Conservation (phyloP, 306 rosid genomes). For the Malus fusca region DNA sequence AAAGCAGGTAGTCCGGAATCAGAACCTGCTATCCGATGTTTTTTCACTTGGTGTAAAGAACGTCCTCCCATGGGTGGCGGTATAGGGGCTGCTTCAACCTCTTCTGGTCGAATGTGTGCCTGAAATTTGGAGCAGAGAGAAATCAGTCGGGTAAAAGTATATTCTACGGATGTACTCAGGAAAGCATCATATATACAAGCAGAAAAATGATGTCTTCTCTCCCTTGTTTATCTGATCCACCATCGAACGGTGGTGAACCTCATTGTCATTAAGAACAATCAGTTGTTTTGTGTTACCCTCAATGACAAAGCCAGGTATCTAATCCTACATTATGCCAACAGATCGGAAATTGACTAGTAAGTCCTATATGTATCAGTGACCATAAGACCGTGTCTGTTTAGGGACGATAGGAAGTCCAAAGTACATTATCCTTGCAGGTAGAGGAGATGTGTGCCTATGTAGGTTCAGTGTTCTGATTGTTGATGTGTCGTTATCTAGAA, state of each 20-base stretch:
- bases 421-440: conserved; percentile 13
- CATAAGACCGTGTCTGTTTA: conserved; percentile 3
- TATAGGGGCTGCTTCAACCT: conserved; percentile 96
- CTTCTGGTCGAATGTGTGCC: conserved; percentile 98
- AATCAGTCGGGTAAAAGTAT: conserved; percentile 4
- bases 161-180: not conserved
- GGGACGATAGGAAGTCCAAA: not conserved
- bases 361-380: conserved; percentile 7
- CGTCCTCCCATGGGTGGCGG: conserved; percentile 99
- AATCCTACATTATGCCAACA: not conserved
- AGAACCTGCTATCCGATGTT: conserved; percentile 9
- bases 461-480: conserved; percentile 12
- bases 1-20: conserved; percentile 3
- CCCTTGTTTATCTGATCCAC: not conserved
- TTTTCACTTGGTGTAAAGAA: conserved; percentile 89
- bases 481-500: conserved; percentile 1
- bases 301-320: conserved; percentile 2
- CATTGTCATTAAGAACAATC: not conserved
- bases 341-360: not conserved
- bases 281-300: not conserved
- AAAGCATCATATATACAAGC: not conserved
- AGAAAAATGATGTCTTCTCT: not conserved
- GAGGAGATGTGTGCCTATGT: not conserved
- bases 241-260: not conserved
- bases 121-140: conserved; percentile 27